Conservation (phyloP, 768 basidiomycete species). For the Suillus cothurnatus region DNA sequence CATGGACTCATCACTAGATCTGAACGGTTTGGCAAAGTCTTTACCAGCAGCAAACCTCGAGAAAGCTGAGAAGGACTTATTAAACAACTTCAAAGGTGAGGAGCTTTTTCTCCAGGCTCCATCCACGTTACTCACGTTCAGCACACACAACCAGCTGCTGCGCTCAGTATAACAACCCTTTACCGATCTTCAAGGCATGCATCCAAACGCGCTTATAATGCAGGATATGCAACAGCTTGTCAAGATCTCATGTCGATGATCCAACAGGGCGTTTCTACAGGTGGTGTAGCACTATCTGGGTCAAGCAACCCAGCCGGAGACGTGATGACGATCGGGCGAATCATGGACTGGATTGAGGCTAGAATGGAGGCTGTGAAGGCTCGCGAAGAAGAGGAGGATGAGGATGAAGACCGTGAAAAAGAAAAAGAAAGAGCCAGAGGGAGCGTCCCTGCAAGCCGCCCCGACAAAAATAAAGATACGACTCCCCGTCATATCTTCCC, state of each 20-base stretch:
- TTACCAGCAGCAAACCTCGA: slow-evolving; percentile 68
- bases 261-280: slow-evolving; percentile 77
- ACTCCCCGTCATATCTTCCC: slow-evolving; percentile 20
- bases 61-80: slow-evolving; percentile 79
- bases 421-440: slow-evolving; percentile 45
- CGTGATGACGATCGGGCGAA: slow-evolving; percentile 74
- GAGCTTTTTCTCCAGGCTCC: slow-evolving; percentile 1
- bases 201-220: slow-evolving; percentile 79
- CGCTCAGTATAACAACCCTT: slow-evolving; percentile 81
- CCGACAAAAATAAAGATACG: slow-evolving; percentile 22
- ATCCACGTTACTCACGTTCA: slow-evolving; percentile 24
- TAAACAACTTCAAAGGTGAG: slow-evolving; percentile 81
- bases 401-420: slow-evolving; percentile 72
- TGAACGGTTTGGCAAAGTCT: slow-evolving; percentile 77
- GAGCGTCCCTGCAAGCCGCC: slow-evolving; percentile 20
- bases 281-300: slow-evolving; percentile 43
- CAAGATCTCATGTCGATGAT: slow-evolving; percentile 81
- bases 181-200: slow-evolving; percentile 79
- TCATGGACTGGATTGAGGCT: slow-evolving; percentile 87
- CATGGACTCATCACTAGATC: slow-evolving; percentile 73
- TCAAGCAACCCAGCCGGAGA: slow-evolving; percentile 50
- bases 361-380: slow-evolving; percentile 74
- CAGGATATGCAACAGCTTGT: slow-evolving; percentile 79
- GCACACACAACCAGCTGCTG: slow-evolving; percentile 58
- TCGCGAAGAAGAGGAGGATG: slow-evolving; percentile 80